These are phyloP conservation scores for Sporothrix luriei DNA, from an alignment of 2,329 filamentous ascomycete species.

Conservation along the genomic window DNA sequence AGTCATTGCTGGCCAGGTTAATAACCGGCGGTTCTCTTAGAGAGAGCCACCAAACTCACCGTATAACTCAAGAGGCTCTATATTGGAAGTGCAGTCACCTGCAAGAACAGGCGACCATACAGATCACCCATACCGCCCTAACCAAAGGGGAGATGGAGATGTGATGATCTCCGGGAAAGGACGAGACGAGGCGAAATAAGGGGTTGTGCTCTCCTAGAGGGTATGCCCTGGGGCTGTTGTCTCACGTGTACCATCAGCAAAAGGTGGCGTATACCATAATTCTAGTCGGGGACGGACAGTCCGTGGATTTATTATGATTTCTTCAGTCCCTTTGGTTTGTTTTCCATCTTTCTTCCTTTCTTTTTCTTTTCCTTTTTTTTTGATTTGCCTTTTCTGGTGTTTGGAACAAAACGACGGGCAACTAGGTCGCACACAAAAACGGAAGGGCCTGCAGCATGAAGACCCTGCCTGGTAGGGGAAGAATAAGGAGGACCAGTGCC, in stretches of 20 bases:
- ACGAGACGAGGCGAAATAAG: neutral
- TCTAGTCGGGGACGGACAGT: neutral
- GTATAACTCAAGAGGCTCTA: too few species aligned
- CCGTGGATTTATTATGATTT: neutral
- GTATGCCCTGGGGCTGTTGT: neutral
- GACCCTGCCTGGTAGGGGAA: slow-evolving; percentile 13
- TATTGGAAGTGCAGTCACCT: too few species aligned
- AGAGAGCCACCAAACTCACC: too few species aligned
- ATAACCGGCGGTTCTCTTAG: slow-evolving; percentile 60
- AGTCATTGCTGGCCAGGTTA: slow-evolving; percentile 57
- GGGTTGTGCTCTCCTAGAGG: neutral
- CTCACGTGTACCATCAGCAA: slow-evolving; percentile 21
- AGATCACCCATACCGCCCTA: too few species aligned
- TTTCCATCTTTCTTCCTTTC: neutral
- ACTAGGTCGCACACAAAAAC: slow-evolving; percentile 24
- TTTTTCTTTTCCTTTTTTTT: neutral
- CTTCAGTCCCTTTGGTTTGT: neutral
- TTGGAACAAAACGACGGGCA: slow-evolving; percentile 25
- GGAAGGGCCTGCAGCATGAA: slow-evolving; percentile 24
- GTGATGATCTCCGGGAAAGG: neutral
- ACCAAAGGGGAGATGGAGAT: neutral
- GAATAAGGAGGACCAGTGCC: neutral
- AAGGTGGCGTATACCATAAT: slow-evolving; percentile 21
- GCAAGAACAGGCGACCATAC: too few species aligned
- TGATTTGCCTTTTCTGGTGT: slow-evolving; percentile 21